Evolutionary conservation across 2,329 filamentous ascomycete species (phyloP), one percentile per base, ranked within the genome.

Genomic region (Lachnellula arida): DNA sequence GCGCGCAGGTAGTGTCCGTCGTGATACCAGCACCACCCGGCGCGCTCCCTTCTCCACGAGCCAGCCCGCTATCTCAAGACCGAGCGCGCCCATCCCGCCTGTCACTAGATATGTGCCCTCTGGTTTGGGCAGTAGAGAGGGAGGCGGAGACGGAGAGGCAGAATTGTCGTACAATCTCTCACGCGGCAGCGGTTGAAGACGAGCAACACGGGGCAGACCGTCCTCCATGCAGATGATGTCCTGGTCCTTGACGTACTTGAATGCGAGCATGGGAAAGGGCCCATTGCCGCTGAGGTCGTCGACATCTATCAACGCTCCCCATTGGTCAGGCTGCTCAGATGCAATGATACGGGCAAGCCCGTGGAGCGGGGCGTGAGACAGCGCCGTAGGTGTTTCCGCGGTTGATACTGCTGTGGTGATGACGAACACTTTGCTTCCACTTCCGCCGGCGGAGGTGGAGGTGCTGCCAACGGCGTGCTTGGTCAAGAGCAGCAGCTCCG

Each of bases 41-140:
- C 73, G 67, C 32, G 74, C 75, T 0, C 73, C 73, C n/a, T 73
- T 69, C 32, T 72, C 64, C 1, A 72, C 69, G 3, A 77, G 59
- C 53, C 71, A 75, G 12, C 67, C 61, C 6, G 70, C 68, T 0
- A 71, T 63, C 44, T 70, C 70, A 4, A 76, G 67, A 1, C 74
- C 75, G 2, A 77, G 67, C 11, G 67, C 69, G 1, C 74, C 73
- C 14, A 75, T 63, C 1, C 73, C 73, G 43, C 74, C 74, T 14
- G 74, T 74, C 25, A 77, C 70, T 17, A 77, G 32, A 55, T 77
- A 77, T 0, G 74, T 76, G 2, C 74, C 73, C n/a, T 71, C 65
- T 8, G 50, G 46, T 11, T 37, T 22, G n/a, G 48, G 17, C 14
- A 12, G 40, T 5, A 46, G n/a, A 7, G 39, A 32, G 14, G 39